Evolutionary conservation across 306 rosid genomes (phyloP).

Genomic region (Fragaria vesca): DNA sequence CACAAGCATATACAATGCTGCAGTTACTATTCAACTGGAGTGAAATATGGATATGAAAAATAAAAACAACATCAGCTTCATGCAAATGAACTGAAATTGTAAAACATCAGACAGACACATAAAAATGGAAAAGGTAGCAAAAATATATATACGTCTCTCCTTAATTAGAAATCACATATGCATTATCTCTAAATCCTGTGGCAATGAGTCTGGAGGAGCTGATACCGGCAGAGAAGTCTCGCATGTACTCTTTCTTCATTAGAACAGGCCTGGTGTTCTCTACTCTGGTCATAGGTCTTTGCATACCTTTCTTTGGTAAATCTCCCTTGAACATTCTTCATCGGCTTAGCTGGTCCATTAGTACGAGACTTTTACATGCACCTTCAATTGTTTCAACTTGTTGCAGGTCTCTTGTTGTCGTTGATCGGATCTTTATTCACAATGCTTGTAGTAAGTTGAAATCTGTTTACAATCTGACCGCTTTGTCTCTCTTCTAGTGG

Average conservation of each 20-base stretch:
- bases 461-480: neutral
- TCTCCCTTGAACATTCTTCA: slow-evolving; percentile 24
- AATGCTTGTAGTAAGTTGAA: slow-evolving; percentile 86
- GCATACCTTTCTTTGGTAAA: slow-evolving; percentile 88
- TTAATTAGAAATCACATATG: slow-evolving; percentile 73
- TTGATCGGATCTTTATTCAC: slow-evolving; percentile 91
- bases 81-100: neutral
- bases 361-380: neutral
- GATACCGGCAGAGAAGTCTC: slow-evolving; percentile 76
- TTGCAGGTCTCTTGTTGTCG: slow-evolving; percentile 79
- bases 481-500: neutral
- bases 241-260: slow-evolving; percentile 57
- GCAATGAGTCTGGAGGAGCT: slow-evolving; percentile 97
- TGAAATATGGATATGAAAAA: neutral
- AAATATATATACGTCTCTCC: slow-evolving; percentile 27
- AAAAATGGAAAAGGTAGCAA: neutral
- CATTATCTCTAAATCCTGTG: slow-evolving; percentile 88
- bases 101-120: neutral
- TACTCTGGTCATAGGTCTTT: slow-evolving; percentile 72
- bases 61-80: neutral
- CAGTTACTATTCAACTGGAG: neutral
- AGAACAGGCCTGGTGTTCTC: slow-evolving; percentile 84
- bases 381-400: neutral
- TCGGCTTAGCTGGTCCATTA: neutral
- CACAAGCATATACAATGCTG: neutral